These are phyloP conservation scores for Boletus semigastroideus DNA, from an alignment of 1,284 basidiomycete genomes.

Conservation along the genomic window DNA sequence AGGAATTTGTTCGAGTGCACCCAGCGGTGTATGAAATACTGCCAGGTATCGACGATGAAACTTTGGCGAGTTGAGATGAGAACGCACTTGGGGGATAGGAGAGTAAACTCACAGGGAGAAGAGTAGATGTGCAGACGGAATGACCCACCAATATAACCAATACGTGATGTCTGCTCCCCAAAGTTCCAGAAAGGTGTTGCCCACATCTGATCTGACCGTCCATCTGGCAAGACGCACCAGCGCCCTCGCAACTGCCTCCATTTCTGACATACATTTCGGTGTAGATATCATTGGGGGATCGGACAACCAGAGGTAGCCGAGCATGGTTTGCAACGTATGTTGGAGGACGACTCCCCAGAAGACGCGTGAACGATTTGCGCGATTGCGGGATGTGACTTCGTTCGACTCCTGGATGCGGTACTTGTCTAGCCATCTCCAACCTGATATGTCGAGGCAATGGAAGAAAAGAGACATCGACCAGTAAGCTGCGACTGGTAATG, in stretches of 20 bases:
- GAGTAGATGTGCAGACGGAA: slow-evolving; percentile 76
- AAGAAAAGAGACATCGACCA: slow-evolving; percentile 86
- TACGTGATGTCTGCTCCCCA: slow-evolving; percentile 59
- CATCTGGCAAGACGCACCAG: slow-evolving; percentile 43
- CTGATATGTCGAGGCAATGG: slow-evolving; percentile 74
- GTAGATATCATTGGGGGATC: slow-evolving; percentile 36
- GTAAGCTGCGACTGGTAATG: slow-evolving; percentile 82
- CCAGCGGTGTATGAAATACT: slow-evolving; percentile 92
- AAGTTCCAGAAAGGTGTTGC: slow-evolving; percentile 35
- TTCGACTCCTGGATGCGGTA: slow-evolving; percentile 87
- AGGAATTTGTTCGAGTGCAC: slow-evolving; percentile 93
- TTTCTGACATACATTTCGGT: slow-evolving; percentile 49
- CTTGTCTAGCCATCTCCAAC: slow-evolving; percentile 78
- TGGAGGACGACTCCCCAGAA: slow-evolving; percentile 81
- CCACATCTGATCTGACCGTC: slow-evolving; percentile 39
- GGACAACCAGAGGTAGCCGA: slow-evolving; percentile 74
- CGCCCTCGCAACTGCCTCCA: slow-evolving; percentile 41
- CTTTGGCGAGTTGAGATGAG: slow-evolving; percentile 41
- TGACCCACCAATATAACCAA: slow-evolving; percentile 92
- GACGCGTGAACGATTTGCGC: slow-evolving; percentile 71
- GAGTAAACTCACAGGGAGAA: slow-evolving; percentile 72
- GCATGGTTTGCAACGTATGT: slow-evolving; percentile 80
- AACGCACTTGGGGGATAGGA: slow-evolving; percentile 19
- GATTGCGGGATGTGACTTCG: slow-evolving; percentile 79
- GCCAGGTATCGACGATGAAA: slow-evolving; percentile 96